phyloP scores from a whole-genome alignment of 192 early-diverging fungal genomes.

The Backusella luteola region DNA sequence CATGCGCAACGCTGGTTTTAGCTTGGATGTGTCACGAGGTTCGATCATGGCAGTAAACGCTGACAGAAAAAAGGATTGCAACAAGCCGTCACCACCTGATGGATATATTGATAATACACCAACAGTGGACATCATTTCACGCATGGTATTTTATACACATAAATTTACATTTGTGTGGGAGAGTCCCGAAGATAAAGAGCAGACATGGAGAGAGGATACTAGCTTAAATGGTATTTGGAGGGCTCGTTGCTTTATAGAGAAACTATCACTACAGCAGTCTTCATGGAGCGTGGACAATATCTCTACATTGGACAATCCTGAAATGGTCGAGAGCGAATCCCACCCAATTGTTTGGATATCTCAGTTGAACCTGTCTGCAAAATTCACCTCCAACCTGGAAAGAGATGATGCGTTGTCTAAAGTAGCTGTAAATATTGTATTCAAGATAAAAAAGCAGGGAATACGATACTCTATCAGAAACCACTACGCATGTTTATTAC shows the following conservation, averaged over 20 bases:
- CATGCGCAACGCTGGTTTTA: background rate
- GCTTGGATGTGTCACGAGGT: slow-evolving; percentile 2
- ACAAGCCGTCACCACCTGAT: background rate
- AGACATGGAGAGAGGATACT: background rate
- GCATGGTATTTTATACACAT: background rate
- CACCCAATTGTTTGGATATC: slow-evolving; percentile 4
- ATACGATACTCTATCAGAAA: background rate
- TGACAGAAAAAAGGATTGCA: background rate
- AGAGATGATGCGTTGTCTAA: background rate
- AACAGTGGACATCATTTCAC: background rate
- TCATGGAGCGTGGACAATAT: background rate
- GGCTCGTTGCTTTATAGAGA: background rate
- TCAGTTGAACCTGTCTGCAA: background rate
- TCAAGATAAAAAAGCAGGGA: slow-evolving; percentile 5
- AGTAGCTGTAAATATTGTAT: background rate
- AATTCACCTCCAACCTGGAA: background rate
- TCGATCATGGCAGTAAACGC: background rate
- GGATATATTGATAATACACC: slow-evolving; percentile 1
- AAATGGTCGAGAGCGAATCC: background rate
- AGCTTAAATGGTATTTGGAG: slow-evolving; percentile 1
- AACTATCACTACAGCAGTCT: background rate
- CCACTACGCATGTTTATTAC: slow-evolving; percentile 1
- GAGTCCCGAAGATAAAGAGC: background rate
- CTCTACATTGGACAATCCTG: background rate
- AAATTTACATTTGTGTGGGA: background rate